A percentile compares a stretch with the other conserved stretches of the same genome.
phyloP scores from a whole-genome alignment of 192 early-diverging fungal genomes.

The Jimgerdemannia lactiflua region DNA sequence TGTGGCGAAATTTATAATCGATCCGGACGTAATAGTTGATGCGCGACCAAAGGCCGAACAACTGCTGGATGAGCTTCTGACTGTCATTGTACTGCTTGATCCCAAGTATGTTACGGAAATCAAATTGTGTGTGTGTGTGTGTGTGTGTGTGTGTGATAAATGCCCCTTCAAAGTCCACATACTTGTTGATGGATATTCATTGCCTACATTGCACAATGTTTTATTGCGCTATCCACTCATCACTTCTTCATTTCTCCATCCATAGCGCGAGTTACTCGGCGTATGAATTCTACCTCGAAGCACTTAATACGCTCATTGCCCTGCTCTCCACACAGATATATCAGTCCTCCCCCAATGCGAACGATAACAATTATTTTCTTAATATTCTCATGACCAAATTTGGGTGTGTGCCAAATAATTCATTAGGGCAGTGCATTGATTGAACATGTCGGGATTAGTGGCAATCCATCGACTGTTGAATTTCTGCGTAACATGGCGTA shows the following conservation, averaged over 20 bases:
- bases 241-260: background rate
- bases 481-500: background rate
- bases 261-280: slow-evolving; percentile 41
- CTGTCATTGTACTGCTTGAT: slow-evolving; percentile 51
- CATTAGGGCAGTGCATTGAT: background rate
- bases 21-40: slow-evolving; percentile 36
- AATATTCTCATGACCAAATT: slow-evolving; percentile 59
- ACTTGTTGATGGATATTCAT: background rate
- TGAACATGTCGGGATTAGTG: too few species aligned
- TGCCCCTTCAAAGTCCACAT: too few species aligned
- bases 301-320: slow-evolving; percentile 58
- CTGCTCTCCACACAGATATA: slow-evolving; percentile 63
- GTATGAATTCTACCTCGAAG: slow-evolving; percentile 70
- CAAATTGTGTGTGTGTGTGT: too few species aligned
- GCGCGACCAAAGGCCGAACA: slow-evolving; percentile 51
- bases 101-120: slow-evolving; percentile 37
- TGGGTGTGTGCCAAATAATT: slow-evolving; percentile 32
- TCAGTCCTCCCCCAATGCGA: slow-evolving; percentile 25
- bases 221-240: background rate
- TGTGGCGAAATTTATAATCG: slow-evolving; percentile 39
- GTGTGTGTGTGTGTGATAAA: too few species aligned
- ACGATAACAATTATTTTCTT: slow-evolving; percentile 60
- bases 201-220: too few species aligned
- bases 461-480: too few species aligned
- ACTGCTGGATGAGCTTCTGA: slow-evolving; percentile 51